These are phyloP conservation scores for Pelargonium nanum DNA, from an alignment of 345 rosid genomes.

Conservation along the genomic window DNA sequence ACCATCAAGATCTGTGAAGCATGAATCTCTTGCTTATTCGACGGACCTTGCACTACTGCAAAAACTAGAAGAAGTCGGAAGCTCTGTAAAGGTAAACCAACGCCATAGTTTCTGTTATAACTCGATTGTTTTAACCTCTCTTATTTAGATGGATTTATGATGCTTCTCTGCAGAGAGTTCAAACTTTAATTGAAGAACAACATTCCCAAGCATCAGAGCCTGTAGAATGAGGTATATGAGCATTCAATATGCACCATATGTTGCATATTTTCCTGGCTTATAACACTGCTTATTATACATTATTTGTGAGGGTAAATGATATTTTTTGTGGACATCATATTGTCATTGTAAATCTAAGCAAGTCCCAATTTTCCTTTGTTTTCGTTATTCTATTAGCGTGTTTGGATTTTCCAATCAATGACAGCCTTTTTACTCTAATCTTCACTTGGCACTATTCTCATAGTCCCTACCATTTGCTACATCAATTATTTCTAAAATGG, in stretches of 20 bases:
- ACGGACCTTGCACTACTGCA: conserved; percentile 40
- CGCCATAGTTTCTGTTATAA: background rate
- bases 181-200: conserved; percentile 44
- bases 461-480: no score
- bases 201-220: conserved; percentile 27
- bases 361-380: no score
- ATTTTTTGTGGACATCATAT: no score
- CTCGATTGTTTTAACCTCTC: background rate
- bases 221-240: conserved; percentile 21
- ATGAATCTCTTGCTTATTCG: conserved; percentile 21
- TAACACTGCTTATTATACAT: background rate
- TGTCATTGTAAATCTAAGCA: no score
- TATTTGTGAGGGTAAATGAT: no score
- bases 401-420: no score
- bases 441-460: no score
- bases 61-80: conserved; percentile 57
- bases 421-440: no score
- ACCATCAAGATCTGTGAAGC: conserved; percentile 29
- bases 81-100: conserved; percentile 42
- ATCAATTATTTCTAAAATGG: no score
- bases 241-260: background rate
- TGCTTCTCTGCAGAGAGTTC: conserved; percentile 43
- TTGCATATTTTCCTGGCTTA: conserved; percentile 1
- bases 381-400: background rate
- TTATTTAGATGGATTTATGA: conserved; percentile 2